These are phyloP conservation scores for Pichia cactophila DNA, from an alignment of 1,139 yeast species.

Conservation along the genomic window DNA sequence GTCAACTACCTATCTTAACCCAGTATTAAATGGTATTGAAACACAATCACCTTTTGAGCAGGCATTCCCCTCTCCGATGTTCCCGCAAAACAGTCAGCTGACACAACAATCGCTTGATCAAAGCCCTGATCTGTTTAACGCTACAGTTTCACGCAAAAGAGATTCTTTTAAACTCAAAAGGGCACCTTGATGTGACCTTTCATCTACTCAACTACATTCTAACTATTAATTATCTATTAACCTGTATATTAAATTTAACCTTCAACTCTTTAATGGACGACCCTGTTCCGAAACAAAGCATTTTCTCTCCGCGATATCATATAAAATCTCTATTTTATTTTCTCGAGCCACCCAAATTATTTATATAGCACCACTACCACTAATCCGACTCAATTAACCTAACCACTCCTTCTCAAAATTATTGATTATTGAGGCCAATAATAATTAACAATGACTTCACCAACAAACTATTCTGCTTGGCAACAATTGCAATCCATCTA, in stretches of 20 bases:
- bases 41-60: constrained; percentile 14
- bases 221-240: background rate
- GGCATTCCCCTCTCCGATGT: constrained; percentile 1
- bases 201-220: background rate
- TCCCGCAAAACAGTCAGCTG: constrained; percentile 1
- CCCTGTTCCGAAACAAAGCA: background rate
- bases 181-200: constrained; percentile 3
- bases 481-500: constrained; percentile 63
- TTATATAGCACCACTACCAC: background rate
- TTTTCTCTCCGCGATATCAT: background rate
- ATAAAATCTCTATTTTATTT: background rate
- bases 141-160: constrained; percentile 33
- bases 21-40: background rate
- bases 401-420: background rate
- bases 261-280: background rate
- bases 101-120: constrained; percentile 1
- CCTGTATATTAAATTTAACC: background rate
- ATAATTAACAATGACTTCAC: constrained; percentile 23
- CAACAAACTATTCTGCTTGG: constrained; percentile 82
- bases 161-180: constrained; percentile 34
- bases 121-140: constrained; percentile 25
- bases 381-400: background rate
- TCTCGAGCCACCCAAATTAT: too few species aligned
- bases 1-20: background rate
- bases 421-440: too few species aligned